phyloP scores from a whole-genome alignment of 2,329 filamentous ascomycete species.

The Aquanectria penicillioides region DNA sequence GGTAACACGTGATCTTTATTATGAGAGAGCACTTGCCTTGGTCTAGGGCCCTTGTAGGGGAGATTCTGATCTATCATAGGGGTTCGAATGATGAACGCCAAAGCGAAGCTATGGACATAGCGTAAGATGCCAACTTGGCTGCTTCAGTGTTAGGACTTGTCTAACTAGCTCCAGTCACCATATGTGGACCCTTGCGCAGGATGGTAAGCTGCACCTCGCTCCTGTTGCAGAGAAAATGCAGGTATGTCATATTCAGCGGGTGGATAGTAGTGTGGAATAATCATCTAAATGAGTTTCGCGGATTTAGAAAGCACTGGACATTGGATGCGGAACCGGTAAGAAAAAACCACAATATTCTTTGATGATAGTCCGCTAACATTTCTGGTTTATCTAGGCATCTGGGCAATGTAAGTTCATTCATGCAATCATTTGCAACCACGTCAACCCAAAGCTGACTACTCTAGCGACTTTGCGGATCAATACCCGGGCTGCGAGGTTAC shows the following conservation, averaged over 20 bases:
- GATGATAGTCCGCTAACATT: background rate
- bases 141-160: background rate
- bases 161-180: slow-evolving; percentile 19
- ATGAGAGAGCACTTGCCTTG: no score
- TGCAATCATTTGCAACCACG: background rate
- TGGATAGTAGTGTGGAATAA: no score
- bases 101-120: slow-evolving; percentile 46
- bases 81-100: slow-evolving; percentile 45
- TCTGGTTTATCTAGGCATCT: slow-evolving; percentile 9
- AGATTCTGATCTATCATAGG: no score
- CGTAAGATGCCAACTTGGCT: slow-evolving; percentile 18
- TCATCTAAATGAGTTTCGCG: background rate
- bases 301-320: slow-evolving; percentile 20
- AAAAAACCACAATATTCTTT: background rate
- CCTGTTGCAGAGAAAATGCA: slow-evolving; percentile 13
- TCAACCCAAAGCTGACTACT: slow-evolving; percentile 30
- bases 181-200: slow-evolving; percentile 64
- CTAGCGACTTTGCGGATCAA: slow-evolving; percentile 58
- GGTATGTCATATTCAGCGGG: slow-evolving; percentile 9
- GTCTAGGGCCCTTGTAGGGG: no score
- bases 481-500: slow-evolving; percentile 57
- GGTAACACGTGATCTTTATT: no score
- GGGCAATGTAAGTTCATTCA: slow-evolving; percentile 22
- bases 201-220: slow-evolving; percentile 14
- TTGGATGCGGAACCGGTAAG: slow-evolving; percentile 27